Base-by-base conservation (phyloP, 2,329 filamentous ascomycete species). In the Aureobasidium subglaciale region DNA sequence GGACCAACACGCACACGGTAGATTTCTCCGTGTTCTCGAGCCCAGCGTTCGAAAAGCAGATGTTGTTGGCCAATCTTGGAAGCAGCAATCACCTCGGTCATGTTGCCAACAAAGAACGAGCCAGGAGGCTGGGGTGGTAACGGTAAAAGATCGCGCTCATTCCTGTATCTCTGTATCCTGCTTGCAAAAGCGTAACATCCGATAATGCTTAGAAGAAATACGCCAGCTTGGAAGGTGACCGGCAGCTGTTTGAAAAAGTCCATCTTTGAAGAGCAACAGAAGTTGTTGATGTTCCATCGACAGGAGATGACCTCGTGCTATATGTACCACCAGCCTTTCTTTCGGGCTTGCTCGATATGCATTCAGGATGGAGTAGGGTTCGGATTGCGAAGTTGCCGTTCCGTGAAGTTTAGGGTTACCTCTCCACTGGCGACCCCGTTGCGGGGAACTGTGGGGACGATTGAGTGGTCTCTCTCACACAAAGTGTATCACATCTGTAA, bases 11-110 rank as follows among this genome's bases (percentile, higher is more conserved):
- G 55, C 2, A 56, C 48, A 16, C 46, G 45, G 13, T 24, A 56
- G n/a, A 56, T 49, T 6, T 52, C 55, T 41, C 55, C 55, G 43
- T 56, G 40, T 38, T 42, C 34, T 16, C 35, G 34, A 24, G 55
- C 55, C 43, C 55, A 56, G 22, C 35, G 22, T 13, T 40, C 32
- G 16, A 50, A 50, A 20, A 50, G 46, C 18, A 46, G 29, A 24
- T 46, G 43, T n/a, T 46, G 43, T 15, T 46, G 43, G 15, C 43
- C 43, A 18, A 46, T 8, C 34, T 46, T 46, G n/a, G 29, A 34
- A 15, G 43, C 43, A n/a, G 43, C 43, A 34, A 46, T 46, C 6
- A 46, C 43, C 3, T 46, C 43, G 9, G 43, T 11, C 43, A 46
- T 46, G 5, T 46, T 46, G 9, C 43, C 43, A 8, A 34, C 16